Evolutionary conservation across 1,284 basidiomycete species (phyloP), one percentile per base, ranked within the genome.

Genomic region (Garcileccinum viscosum): DNA sequence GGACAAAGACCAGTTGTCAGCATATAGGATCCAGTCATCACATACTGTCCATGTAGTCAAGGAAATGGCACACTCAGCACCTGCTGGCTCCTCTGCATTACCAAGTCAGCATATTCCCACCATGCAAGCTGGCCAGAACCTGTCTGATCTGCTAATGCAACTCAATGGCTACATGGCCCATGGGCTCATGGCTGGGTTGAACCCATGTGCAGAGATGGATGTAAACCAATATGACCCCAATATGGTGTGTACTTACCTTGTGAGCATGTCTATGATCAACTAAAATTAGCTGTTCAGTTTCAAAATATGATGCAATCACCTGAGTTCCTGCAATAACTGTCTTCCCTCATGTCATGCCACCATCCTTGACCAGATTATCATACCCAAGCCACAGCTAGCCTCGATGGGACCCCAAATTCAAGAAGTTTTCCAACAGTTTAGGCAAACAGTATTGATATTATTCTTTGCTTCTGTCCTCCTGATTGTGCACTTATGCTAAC

Each of bases 1-100:
- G 89, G 95, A 97, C 77, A 95, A 96, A 61, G 95, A 97, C 75
- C 76, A 81, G 19, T 85, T 97, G 8, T 89, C 93, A 2, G 85
- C 86, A 19, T 97, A 97, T 87, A 97, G 96, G 86, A 95, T 97
- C 71, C 93, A 95, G 78, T 86, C 90, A 2, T 86, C 88, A 12
- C 93, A 97, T 79, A 96, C 95, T 1, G 90, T 97, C 60, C 95
- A 97, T 78, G 95, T 97, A 93, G 95, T 97, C 75, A 97, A 97
- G 81, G 94, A 95, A 58, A 90, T 89, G 3, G 85, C 91, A 14
- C 89, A 91, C 38, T 77, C 88, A 1, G 81, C 84, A 0, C 22
- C 35, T 12, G 60, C 82, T 7, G 67, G 78, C 9, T 73, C 78
- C 24, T 72, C 81, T 14, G 68, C 77, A 56, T 80, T 80, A 12